Evolutionary conservation across 2,329 filamentous ascomycete species (phyloP), one percentile per base, ranked within the genome.

Genomic region (Davidsoniella neocaledoniae): DNA sequence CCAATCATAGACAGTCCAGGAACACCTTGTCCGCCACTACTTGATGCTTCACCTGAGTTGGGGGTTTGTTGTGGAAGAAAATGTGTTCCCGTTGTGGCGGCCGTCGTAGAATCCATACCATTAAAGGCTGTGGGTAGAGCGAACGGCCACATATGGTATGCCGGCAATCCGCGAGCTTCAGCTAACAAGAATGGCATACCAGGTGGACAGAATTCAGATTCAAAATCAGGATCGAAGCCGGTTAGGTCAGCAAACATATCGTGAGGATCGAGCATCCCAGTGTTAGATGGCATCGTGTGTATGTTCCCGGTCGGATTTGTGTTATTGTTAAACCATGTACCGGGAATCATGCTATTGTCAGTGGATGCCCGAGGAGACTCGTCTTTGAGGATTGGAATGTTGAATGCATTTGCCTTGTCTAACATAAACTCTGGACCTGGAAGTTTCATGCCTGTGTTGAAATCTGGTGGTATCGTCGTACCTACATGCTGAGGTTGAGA

Each of bases 131-230:
- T 40, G 2, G 48, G 48, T 21, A 40, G 29, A 16, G 45, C 40
- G 44, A 52, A 52, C 10, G 50, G 50, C 37, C 47, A 49, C 23
- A 50, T 43, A 10, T 43, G 43, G 17, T 41, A 49, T 25, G 48
- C 43, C 5, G 54, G 53, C 12, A 56, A n/a, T 8, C 55, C 55
- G n/a, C 53, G 54, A 14, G 55, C 55, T 38, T 56, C 52, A 14
- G 55, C 55, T 8, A 56, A 44, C 5, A 54, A 21, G 19, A 53
- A 29, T 1, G 55, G 55, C 49, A 54, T 55, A 23, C 54, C 55
- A 1, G 53, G 55, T 9, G 53, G 50, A 36, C 46, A 54, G 21
- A 46, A 50, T 21, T 56, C 54, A 9, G 52, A 48, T n/a, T 50
- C 46, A 48, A 46, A 49, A 19, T 54, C 53, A 7, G 48, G 26